Evolutionary conservation across 495 filamentous ascomycete species (phyloP).

Genomic region (Aspergillus heteromorphus): DNA sequence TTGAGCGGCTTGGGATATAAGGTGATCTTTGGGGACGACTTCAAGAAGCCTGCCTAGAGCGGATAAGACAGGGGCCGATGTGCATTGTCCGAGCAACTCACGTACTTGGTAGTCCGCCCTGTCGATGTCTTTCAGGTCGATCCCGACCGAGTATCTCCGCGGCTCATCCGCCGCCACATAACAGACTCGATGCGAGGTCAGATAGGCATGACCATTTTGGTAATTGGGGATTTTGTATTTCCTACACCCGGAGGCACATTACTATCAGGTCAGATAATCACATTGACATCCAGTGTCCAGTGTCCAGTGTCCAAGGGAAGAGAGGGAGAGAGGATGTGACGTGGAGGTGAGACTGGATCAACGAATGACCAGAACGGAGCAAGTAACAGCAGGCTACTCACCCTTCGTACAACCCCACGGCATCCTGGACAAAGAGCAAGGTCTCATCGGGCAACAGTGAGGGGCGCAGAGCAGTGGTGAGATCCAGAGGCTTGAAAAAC

Average conservation of each 20-base stretch:
- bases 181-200: slow-evolving; percentile 91
- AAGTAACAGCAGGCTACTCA: slow-evolving; percentile 40
- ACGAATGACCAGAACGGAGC: background rate
- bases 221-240: slow-evolving; percentile 93
- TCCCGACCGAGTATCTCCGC: slow-evolving; percentile 73
- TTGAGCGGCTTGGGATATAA: slow-evolving; percentile 73
- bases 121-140: slow-evolving; percentile 88
- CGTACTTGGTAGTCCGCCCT: slow-evolving; percentile 83
- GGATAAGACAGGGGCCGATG: slow-evolving; percentile 12
- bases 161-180: slow-evolving; percentile 91
- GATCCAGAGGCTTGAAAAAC: slow-evolving; percentile 90
- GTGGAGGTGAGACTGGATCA: background rate
- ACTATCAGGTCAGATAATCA: no score
- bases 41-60: slow-evolving; percentile 79
- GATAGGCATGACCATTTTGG: slow-evolving; percentile 92
- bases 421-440: slow-evolving; percentile 92
- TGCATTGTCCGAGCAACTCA: slow-evolving; percentile 3
- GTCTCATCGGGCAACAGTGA: slow-evolving; percentile 84
- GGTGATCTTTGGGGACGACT: slow-evolving; percentile 91
- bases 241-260: slow-evolving; percentile 35
- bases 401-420: slow-evolving; percentile 97
- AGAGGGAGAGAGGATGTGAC: background rate
- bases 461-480: slow-evolving; percentile 92
- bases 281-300: no score
- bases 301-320: no score